phyloP scores from a whole-genome alignment of 2,329 filamentous ascomycete genomes.

The Hymenoscyphus infarciens region DNA sequence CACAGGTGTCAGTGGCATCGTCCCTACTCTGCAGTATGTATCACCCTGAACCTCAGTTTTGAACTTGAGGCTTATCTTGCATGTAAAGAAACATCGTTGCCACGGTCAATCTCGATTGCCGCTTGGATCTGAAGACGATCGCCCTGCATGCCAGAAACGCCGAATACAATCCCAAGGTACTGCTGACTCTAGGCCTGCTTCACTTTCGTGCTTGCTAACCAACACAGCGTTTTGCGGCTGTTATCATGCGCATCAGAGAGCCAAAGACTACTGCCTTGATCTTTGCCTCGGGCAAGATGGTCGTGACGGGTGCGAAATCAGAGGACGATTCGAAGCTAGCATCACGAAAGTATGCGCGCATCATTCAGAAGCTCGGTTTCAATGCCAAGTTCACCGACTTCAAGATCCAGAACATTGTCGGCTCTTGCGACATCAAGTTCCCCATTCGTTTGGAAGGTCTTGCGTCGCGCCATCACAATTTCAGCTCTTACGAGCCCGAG shows the following conservation, averaged over 20 bases:
- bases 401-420: slow-evolving; percentile 99
- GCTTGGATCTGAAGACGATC: slow-evolving; percentile 97
- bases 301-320: slow-evolving; percentile 95
- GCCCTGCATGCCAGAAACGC: slow-evolving; percentile 96
- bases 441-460: slow-evolving; percentile 95
- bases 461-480: slow-evolving; percentile 96
- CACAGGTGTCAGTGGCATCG: slow-evolving; percentile 79
- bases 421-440: slow-evolving; percentile 99
- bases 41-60: slow-evolving; percentile 40
- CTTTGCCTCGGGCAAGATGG: slow-evolving; percentile 99
- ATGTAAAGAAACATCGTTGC: slow-evolving; percentile 91
- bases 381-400: slow-evolving; percentile 99
- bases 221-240: slow-evolving; percentile 88
- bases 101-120: slow-evolving; percentile 96
- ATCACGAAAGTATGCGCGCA: slow-evolving; percentile 94
- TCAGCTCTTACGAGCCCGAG: slow-evolving; percentile 98
- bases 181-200: slow-evolving; percentile 44
- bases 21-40: slow-evolving; percentile 96
- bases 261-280: slow-evolving; percentile 98
- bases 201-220: slow-evolving; percentile 39
- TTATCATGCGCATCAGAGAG: slow-evolving; percentile 99
- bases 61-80: slow-evolving; percentile 49
- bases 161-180: slow-evolving; percentile 97
- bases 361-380: slow-evolving; percentile 99
- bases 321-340: slow-evolving; percentile 98